Base-by-base conservation (phyloP, 139 green algal genomes). In the Zygnema circumcarinatum region DNA sequence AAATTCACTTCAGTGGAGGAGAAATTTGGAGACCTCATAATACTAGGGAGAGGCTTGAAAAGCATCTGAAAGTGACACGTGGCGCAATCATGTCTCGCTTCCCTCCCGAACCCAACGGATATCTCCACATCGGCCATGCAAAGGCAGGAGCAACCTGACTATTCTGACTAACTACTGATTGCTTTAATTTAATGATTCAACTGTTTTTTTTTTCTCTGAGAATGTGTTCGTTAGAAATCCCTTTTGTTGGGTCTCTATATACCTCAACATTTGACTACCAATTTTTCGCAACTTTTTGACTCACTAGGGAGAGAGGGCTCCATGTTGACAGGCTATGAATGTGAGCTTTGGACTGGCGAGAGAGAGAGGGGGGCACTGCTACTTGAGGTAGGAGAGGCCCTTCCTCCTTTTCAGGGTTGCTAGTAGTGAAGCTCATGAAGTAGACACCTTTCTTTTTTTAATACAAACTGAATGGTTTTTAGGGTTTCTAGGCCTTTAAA, bases 291-390 rank as follows among this genome's bases (percentile, higher is more conserved):
- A 78, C 32, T 36, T 3, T 78, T 41, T 3, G 11, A 20, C 3
- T 38, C 16, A 38, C 11, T 41, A 16, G 69, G 69, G 69, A 39
- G 16, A 78, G 7, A n/a, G 69, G 69, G 69, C 54, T 72, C 54
- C 54, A 80, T 80, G 40, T 42, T 39, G 7, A 2, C 83, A 89
- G 95, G 96, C 96, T 74, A 98, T 98, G 96, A 97, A 98, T 93
- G 94, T 99, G 1, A 95, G 98, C 93, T 99, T 99, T 95, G 97
- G 97, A 52, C 94, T 98, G 90, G 96, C 97, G 1, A 89, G 86
- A 78, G 91, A 96, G 82, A 93, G 95, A 73, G 94, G 87, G 56
- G 97, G 97, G 36, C 41, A 90, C 35, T 99, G 97, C 94, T 96
- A 96, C 92, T 93, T 99, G 81, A 92, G 97, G 87, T 89, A 47